Conservation (phyloP, 1,139 yeast species). For the Eremothecium gossypii region DNA sequence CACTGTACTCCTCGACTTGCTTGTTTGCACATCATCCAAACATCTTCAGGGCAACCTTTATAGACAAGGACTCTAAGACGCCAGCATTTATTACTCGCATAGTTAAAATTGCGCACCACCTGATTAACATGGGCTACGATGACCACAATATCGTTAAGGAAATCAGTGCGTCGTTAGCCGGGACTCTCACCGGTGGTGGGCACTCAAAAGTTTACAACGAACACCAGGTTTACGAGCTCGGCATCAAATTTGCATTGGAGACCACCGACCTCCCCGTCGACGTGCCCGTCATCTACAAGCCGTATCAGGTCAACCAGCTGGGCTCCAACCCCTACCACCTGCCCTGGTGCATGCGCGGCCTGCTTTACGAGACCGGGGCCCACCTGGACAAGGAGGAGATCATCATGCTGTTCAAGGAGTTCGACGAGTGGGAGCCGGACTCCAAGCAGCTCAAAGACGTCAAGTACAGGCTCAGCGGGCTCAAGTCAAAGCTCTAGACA, state of each 20-base stretch:
- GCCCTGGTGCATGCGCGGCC: conserved; percentile 89
- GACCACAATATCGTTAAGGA: conserved; percentile 77
- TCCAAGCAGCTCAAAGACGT: conserved; percentile 71
- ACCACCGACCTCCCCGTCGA: conserved; percentile 49
- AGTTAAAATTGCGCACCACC: conserved; percentile 39
- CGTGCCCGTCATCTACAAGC: conserved; percentile 46
- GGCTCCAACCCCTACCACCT: conserved; percentile 75
- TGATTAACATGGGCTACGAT: conserved; percentile 56
- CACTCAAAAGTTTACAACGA: conserved; percentile 87
- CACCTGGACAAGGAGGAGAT: conserved; percentile 46
- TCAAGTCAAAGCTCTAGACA: conserved; percentile 33
- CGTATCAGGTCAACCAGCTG: conserved; percentile 50
- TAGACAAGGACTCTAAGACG: conserved; percentile 48
- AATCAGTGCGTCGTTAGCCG: conserved; percentile 73
- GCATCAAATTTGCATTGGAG: conserved; percentile 63
- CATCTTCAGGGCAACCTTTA: conserved; percentile 78
- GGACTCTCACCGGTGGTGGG: conserved; percentile 89
- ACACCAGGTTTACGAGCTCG: conserved; percentile 73
- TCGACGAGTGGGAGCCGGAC: conserved; percentile 80
- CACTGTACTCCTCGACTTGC: conserved; percentile 80
- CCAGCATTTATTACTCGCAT: conserved; percentile 47
- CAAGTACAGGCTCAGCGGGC: conserved; percentile 74
- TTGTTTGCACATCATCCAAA: conserved; percentile 82
- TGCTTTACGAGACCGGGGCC: conserved; percentile 46
- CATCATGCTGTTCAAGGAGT: conserved; percentile 52